Evolutionary conservation across 129 eudicot genomes (phyloP), one percentile per base, ranked within the genome.

Genomic region (Rutidosis leptorrhynchoides): DNA sequence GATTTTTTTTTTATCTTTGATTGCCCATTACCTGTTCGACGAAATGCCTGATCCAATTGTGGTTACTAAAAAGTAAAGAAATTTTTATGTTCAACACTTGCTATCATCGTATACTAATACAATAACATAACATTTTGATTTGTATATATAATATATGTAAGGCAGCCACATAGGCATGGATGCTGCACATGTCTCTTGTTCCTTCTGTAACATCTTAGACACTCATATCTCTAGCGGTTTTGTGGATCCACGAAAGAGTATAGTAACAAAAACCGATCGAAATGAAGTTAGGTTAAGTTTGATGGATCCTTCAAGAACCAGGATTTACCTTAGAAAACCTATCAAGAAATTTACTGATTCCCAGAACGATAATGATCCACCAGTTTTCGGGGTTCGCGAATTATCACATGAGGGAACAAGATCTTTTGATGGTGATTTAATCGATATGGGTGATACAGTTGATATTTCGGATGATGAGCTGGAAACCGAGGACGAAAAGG

Each of bases 301-400:
- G 65, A 60, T 32, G 55, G 58, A 53, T 28, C 65, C 32, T 33
- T 68, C 82, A 26, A 51, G 74, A 32, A 71, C 76, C 25, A 84
- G 77, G 42, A 40, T 58, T 15, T 37, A 76, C 63, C 61, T 66
- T 70, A 79, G 74, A 55, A 86, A 78, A 73, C 86, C 71, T 28
- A 75, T 87, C 67, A 90, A 81, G 79, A 76, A 84, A 71, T 65
- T 73, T 45, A 71, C 72, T 17, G 67, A 78, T 69, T 82, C 85
- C 29, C 81, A 87, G 15, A 81, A 81, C n/a, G 57, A 75, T 12
- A 75, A 77, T 68, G 65, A 74, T 65, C 83, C 85, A 15, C 82
- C 85, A 30, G 95, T 77, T 48, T 76, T 77, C 35, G 57, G 49
- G 53, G 60, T 71, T 65, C 48, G 52, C 7, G 65, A 70, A 32